Conservation (phyloP, 371 early-diverging fungal species). For the Syncephalastrum contaminatum region DNA sequence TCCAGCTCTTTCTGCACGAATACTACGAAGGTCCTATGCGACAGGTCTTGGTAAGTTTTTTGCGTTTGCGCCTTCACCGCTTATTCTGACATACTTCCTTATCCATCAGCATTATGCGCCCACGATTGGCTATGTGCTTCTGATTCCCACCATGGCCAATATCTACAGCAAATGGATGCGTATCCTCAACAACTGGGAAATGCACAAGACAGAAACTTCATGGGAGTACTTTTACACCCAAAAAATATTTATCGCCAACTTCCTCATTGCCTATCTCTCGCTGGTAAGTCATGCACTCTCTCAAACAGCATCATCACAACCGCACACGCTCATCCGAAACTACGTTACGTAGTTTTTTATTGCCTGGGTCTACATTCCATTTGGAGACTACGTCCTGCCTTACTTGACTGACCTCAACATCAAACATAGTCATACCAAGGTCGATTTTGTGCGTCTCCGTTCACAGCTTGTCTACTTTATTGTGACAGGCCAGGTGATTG, state of each 20-base stretch:
- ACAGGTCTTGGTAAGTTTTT: conserved; percentile 32
- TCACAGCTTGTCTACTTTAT: conserved; percentile 76
- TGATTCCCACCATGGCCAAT: conserved; percentile 71
- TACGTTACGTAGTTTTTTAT: conserved; percentile 57
- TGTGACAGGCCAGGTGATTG: conserved; percentile 81
- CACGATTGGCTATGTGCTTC: conserved; percentile 68
- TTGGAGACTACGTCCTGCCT: conserved; percentile 52
- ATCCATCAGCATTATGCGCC: conserved; percentile 64
- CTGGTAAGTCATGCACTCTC: conserved; percentile 33
- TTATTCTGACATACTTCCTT: neutral
- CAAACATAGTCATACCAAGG: conserved; percentile 44
- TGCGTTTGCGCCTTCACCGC: neutral
- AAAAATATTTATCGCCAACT: conserved; percentile 85
- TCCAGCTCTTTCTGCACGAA: conserved; percentile 78
- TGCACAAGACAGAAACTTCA: conserved; percentile 73
- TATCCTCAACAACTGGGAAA: conserved; percentile 76
- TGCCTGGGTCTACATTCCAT: conserved; percentile 88
- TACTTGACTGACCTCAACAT: conserved; percentile 41
- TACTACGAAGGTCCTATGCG: conserved; percentile 81
- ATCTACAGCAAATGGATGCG: conserved; percentile 67
- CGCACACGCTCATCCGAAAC: too few relatives aligned
- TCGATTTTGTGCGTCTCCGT: conserved; percentile 64
- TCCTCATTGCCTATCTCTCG: conserved; percentile 78
- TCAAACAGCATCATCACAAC: too few relatives aligned
- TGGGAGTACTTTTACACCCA: conserved; percentile 71